Evolutionary conservation across 148 eudicot genomes (phyloP).

Genomic region (Talinum fruticosum): DNA sequence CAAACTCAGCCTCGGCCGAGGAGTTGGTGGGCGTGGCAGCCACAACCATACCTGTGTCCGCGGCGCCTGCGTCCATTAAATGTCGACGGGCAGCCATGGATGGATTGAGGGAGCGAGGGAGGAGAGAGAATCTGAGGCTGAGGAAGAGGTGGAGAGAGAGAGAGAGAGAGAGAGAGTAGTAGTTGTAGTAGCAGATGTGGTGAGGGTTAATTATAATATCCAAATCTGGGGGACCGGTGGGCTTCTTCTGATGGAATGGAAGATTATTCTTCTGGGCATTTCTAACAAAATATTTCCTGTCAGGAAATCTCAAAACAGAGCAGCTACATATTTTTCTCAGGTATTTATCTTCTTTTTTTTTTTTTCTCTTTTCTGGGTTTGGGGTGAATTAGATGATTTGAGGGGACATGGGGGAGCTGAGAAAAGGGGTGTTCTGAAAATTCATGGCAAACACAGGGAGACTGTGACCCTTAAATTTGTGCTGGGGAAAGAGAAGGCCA

Average conservation of each 20-base stretch:
- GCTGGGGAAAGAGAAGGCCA: background rate
- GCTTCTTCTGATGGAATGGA: no score
- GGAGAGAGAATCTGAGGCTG: background rate
- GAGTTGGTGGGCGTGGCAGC: constrained; percentile 9
- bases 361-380: no score
- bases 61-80: background rate
- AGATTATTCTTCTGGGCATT: background rate
- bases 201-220: background rate
- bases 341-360: no score
- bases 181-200: background rate
- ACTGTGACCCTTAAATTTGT: background rate
- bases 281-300: no score
- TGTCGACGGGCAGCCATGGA: background rate
- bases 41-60: background rate
- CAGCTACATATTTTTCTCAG: no score
- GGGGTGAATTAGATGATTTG: background rate
- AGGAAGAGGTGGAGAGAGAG: background rate
- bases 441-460: background rate
- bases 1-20: constrained; percentile 10
- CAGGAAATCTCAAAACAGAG: background rate
- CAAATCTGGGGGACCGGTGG: no score
- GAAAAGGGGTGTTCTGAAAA: background rate
- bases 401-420: background rate
- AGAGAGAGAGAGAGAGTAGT: background rate
- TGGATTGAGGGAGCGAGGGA: background rate